Evolutionary conservation across 2,329 filamentous ascomycete species (phyloP).

Genomic region (Parascedosporium putredinis): DNA sequence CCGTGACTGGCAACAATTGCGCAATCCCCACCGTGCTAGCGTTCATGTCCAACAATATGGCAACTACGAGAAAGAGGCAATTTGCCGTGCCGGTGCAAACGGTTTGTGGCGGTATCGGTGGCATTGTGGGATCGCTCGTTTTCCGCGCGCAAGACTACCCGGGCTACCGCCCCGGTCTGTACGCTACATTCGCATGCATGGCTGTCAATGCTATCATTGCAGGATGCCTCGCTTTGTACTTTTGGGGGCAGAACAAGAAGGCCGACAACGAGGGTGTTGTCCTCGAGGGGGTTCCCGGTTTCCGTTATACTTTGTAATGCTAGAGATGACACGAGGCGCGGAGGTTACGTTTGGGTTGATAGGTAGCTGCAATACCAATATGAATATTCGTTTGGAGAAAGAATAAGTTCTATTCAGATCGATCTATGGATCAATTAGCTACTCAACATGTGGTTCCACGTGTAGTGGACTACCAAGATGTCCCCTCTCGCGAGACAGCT

Average conservation of each 20-base stretch:
- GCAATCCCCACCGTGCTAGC: neutral
- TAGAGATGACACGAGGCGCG: too few relatives aligned
- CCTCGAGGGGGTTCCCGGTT: neutral
- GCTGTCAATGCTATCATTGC: neutral
- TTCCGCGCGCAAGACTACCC: slow-evolving; percentile 1
- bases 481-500: too few relatives aligned
- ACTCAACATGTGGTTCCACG: too few relatives aligned
- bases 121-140: slow-evolving; percentile 1
- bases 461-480: too few relatives aligned
- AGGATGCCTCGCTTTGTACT: neutral
- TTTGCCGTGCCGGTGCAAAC: neutral
- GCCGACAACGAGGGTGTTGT: neutral
- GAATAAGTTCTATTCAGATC: too few relatives aligned
- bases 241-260: slow-evolving; percentile 1
- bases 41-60: slow-evolving; percentile 7
- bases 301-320: slow-evolving; percentile 4
- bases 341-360: too few relatives aligned
- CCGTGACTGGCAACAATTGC: neutral
- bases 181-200: slow-evolving; percentile 3
- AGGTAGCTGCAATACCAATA: too few relatives aligned
- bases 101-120: neutral
- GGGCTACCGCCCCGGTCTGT: neutral
- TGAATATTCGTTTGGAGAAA: too few relatives aligned
- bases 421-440: too few relatives aligned
- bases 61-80: neutral